Evolutionary conservation across 805 yeast genomes (phyloP).

Genomic region (Candida montana): DNA sequence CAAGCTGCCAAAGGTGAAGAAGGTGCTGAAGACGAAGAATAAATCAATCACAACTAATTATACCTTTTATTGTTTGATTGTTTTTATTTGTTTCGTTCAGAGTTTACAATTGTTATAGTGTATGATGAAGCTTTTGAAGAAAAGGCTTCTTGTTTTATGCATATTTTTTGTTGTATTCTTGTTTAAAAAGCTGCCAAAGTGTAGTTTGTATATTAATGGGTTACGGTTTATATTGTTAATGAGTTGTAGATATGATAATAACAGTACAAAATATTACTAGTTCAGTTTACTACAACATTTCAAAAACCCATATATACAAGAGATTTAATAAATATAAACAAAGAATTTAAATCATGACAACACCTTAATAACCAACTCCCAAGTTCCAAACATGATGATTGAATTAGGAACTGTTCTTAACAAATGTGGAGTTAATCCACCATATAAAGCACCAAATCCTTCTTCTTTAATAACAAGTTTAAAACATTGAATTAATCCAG

Average conservation of each 20-base stretch:
- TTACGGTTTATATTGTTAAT: neutral
- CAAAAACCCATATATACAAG: too few relatives aligned
- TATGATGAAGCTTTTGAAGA: too few relatives aligned
- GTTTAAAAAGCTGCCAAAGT: neutral
- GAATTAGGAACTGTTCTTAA: constrained; percentile 97
- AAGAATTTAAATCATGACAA: constrained; percentile 29
- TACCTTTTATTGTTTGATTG: constrained; percentile 8
- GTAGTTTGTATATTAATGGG: constrained; percentile 3
- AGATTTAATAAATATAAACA: too few relatives aligned
- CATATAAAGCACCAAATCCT: constrained; percentile 89
- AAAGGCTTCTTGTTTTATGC: neutral
- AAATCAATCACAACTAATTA: constrained; percentile 40
- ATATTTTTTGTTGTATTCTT: constrained; percentile 5
- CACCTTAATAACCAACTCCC: constrained; percentile 79
- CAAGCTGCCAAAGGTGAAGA: constrained; percentile 45
- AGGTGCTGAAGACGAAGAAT: constrained; percentile 76
- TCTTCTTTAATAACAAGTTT: constrained; percentile 83
- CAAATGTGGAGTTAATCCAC: constrained; percentile 95
- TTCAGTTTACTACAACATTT: too few relatives aligned
- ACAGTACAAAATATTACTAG: too few relatives aligned
- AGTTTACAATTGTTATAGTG: constrained; percentile 2
- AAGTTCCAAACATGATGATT: constrained; percentile 97
- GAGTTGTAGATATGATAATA: neutral
- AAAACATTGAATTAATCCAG: constrained; percentile 86
- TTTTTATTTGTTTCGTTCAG: neutral